phyloP scores from a whole-genome alignment of 192 early-diverging fungal genomes.

The Phlyctochytrium arcticum region DNA sequence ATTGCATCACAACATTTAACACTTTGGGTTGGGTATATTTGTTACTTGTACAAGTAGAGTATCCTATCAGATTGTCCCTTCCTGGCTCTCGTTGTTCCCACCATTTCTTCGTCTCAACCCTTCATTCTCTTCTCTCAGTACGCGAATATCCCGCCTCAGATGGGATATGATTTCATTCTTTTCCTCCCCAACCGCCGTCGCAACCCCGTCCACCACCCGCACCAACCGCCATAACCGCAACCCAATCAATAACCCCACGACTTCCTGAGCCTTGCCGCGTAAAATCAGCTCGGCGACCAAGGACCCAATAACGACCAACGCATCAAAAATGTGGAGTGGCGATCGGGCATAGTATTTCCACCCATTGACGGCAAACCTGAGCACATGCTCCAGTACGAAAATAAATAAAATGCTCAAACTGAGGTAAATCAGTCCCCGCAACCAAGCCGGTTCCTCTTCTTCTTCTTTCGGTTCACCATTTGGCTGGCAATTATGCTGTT shows the following conservation, averaged over 20 bases:
- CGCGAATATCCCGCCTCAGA: slow-evolving; percentile 3
- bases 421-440: slow-evolving; percentile 4
- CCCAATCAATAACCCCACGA: slow-evolving; percentile 28
- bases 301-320: slow-evolving; percentile 26
- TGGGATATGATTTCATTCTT: slow-evolving; percentile 1
- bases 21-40: too few relatives aligned
- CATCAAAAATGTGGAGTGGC: slow-evolving; percentile 29
- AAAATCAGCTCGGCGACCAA: slow-evolving; percentile 20
- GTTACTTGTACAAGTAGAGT: too few relatives aligned
- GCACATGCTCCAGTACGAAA: slow-evolving; percentile 18
- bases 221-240: slow-evolving; percentile 31
- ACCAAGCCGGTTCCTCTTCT: slow-evolving; percentile 4
- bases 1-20: too few relatives aligned
- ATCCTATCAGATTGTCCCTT: too few relatives aligned
- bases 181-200: slow-evolving; percentile 13
- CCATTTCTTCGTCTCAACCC: too few relatives aligned
- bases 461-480: neutral
- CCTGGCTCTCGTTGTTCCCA: too few relatives aligned
- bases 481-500: neutral
- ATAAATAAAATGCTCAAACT: slow-evolving; percentile 19
- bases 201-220: slow-evolving; percentile 29
- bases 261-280: slow-evolving; percentile 11
- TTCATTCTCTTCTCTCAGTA: too few relatives aligned
- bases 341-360: slow-evolving; percentile 8
- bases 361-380: slow-evolving; percentile 27